A percentile compares a stretch with the other conserved stretches of the same genome.
phyloP scores from a whole-genome alignment of 148 eudicot species.

The Arctostaphylos glauca region DNA sequence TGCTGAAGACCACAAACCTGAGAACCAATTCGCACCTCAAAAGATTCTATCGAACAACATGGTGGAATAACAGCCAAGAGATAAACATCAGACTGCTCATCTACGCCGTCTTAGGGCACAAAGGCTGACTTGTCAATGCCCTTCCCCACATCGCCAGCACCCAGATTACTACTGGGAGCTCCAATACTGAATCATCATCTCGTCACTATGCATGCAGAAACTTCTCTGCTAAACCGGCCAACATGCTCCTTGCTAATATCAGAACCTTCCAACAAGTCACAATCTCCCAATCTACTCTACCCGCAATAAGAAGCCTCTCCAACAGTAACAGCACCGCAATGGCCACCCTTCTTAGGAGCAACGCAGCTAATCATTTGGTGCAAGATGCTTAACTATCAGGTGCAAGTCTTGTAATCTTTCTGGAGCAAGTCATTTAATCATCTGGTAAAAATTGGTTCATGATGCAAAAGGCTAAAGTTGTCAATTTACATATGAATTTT shows the following conservation, averaged over 20 bases:
- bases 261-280: neutral
- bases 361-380: no score
- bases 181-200: neutral
- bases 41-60: neutral
- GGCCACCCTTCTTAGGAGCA: no score
- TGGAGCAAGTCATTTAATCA: no score
- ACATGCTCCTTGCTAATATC: neutral
- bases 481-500: no score
- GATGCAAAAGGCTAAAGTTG: no score
- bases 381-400: no score
- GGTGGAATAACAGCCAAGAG: neutral
- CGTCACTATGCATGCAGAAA: neutral
- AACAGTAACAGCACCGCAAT: no score
- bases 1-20: neutral
- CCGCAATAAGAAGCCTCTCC: no score
- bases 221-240: neutral
- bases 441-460: no score
- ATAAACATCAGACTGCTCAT: neutral
- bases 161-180: slow-evolving; percentile 1
- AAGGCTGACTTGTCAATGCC: neutral
- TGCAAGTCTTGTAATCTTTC: no score
- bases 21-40: neutral
- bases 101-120: neutral
- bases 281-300: neutral
- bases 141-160: neutral